Conservation (phyloP, 257 asterid species). For the Solanum pimpinellifolium region DNA sequence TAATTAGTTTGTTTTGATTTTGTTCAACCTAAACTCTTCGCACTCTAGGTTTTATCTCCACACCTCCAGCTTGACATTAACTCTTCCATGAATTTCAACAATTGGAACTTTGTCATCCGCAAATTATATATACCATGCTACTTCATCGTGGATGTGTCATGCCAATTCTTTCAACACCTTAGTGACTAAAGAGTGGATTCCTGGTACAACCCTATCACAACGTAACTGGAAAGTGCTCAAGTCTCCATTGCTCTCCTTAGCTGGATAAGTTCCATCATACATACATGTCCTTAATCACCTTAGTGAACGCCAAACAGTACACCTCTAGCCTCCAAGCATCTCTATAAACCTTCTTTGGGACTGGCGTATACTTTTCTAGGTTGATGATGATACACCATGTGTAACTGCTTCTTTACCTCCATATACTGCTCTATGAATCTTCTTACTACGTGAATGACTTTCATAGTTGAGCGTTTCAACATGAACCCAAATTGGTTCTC, state of each 20-base stretch:
- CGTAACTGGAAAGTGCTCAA: background rate
- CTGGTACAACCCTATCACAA: background rate
- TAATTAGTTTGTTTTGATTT: no score
- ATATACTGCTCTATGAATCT: no score
- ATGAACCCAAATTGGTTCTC: no score
- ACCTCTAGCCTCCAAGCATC: background rate
- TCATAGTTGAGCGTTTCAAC: background rate
- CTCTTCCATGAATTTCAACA: no score
- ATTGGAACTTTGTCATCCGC: background rate
- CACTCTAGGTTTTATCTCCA: background rate
- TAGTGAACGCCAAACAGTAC: background rate
- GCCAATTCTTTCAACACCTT: background rate
- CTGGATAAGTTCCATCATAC: background rate
- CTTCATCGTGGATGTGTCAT: background rate
- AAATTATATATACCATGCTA: no score
- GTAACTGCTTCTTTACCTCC: background rate
- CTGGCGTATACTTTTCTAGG: background rate
- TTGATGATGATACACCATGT: background rate
- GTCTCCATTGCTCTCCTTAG: background rate
- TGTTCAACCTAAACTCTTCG: background rate
- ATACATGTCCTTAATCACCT: background rate
- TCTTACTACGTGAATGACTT: background rate
- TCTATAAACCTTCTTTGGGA: background rate
- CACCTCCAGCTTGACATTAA: background rate
- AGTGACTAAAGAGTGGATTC: background rate